Base-by-base conservation (phyloP, 2,329 filamentous ascomycete genomes). In the Ramichloridium luteum region DNA sequence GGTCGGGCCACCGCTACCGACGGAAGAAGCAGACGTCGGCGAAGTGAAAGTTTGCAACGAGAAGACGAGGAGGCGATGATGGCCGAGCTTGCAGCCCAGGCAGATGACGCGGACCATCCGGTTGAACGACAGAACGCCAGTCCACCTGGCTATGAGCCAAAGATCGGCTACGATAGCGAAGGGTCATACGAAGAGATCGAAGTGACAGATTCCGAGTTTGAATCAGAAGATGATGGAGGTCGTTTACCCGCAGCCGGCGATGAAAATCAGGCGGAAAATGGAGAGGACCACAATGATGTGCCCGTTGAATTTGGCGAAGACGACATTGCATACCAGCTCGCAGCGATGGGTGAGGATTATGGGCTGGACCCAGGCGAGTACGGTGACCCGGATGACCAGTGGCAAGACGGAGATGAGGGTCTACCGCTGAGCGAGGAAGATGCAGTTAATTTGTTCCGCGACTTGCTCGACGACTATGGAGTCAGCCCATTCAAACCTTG, bases 321-420 rank as follows among this genome's bases (percentile, higher is more conserved):
- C 32, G 90, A 98, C 50, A 92, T 98, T 46, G 86, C 83, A 20
- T 86, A 78, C 51, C 90, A 98, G 51, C 66, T 98, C 9, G 81
- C 82, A 32, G 77, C 81, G 15, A 93, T 94, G 82, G 84, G 80
- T 32, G 71, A 80, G 44, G 77, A 83, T n/a, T 85, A 86, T 45
- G 82, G 75, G 1, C 65, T 86, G 16, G 81, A 84, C 23, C 74
- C 74, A 0, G 81, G 75, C 30, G 80, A 85, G 48, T 84, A 84
- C 50, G 80, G 77, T 36, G 76, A 77, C 38, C 74, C 69, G 6
- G 50, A 51, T 16, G 45, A 41, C 5, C 64, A 68, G 15, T 79
- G 73, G 63, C 76, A 80, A 28, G 79, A 85, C 47, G 81, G 75
- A 16, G 72, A 71, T 23, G 77, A 80, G 50, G 82, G 77, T 0